These are phyloP conservation scores for Pichia terricola DNA, from an alignment of 1,139 yeast genomes.

Conservation along the genomic window DNA sequence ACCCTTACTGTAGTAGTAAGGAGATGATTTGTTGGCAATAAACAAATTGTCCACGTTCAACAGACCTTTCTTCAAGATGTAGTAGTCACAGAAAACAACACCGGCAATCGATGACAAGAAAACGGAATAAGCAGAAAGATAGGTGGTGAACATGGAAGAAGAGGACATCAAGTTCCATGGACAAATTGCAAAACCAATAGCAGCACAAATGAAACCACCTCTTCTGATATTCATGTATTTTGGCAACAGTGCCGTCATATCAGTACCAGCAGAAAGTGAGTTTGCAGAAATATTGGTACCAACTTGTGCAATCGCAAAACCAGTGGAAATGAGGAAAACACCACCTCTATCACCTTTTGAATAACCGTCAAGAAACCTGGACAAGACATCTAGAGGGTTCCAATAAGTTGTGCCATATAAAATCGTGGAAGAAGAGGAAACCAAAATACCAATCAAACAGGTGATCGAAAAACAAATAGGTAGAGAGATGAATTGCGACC, in stretches of 20 bases:
- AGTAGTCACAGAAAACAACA: constrained; percentile 70
- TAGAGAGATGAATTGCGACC: constrained; percentile 53
- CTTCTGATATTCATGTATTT: constrained; percentile 74
- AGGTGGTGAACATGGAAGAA: constrained; percentile 72
- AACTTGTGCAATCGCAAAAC: constrained; percentile 75
- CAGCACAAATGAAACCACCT: constrained; percentile 73
- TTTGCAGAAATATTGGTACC: constrained; percentile 93
- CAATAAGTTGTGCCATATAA: constrained; percentile 67
- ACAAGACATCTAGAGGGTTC: constrained; percentile 78
- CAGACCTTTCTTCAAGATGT: constrained; percentile 65
- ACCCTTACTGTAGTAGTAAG: constrained; percentile 57
- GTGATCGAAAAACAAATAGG: constrained; percentile 76
- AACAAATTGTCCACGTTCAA: constrained; percentile 58
- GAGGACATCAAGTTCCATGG: constrained; percentile 82
- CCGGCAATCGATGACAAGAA: constrained; percentile 86
- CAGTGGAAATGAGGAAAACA: constrained; percentile 67
- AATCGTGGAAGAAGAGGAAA: constrained; percentile 68
- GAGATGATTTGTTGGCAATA: constrained; percentile 32
- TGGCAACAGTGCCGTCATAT: constrained; percentile 77
- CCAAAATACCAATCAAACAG: constrained; percentile 77
- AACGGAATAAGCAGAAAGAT: constrained; percentile 76
- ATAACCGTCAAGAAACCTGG: constrained; percentile 49
- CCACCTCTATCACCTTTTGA: constrained; percentile 76
- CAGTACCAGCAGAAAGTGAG: constrained; percentile 85
- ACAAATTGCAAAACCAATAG: constrained; percentile 65